Evolutionary conservation across 495 filamentous ascomycete species (phyloP), one percentile per base, ranked within the genome.

Genomic region (Podospora pseudopauciseta): DNA sequence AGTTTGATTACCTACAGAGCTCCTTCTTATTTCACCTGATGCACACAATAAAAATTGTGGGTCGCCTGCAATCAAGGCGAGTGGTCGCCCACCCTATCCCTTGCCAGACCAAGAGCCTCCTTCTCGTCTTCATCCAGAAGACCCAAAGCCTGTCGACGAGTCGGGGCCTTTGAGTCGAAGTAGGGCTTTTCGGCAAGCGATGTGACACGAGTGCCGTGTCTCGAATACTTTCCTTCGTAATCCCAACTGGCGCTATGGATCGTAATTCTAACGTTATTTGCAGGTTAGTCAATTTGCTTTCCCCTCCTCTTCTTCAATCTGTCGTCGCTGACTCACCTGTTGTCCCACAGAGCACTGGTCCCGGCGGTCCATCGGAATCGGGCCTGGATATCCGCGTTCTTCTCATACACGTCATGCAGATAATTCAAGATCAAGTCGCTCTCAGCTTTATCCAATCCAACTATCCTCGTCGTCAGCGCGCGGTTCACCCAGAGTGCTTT

Each of bases 401-500:
- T 82, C 79, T 90, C 87, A 74, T 85, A 89, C 2, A 90, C 86
- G 70, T 89, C 83, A 73, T 80, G 88, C 60, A 91, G 76, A 72
- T 90, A 89, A 49, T 82, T 82, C n/a, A 91, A 72, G 44, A 91
- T 86, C n/a, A 89, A 57, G 71, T 90, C 89, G 70, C 85, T 88
- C 74, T 90, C 88, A 1, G 84, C 86, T 68, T 85, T 84, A 70
- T 90, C 87, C 0, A 91, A 74, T 0, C 88, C 89, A 1, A 89
- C 85, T 70, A 90, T 90, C 7, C 86, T 78, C 6, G 81, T 82
- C 4, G 88, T 90, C 84, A 90, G 87, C 5, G 83, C 79, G 15
- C 86, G 84, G 72, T 91, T 91, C 4, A 91, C 89, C 85, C 85
- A 91, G 3, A 91, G 80, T 2, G 88, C 83, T 74, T 89, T 90